Evolutionary conservation across 768 basidiomycete species (phyloP).

Genomic region (Termitomyces sp.): DNA sequence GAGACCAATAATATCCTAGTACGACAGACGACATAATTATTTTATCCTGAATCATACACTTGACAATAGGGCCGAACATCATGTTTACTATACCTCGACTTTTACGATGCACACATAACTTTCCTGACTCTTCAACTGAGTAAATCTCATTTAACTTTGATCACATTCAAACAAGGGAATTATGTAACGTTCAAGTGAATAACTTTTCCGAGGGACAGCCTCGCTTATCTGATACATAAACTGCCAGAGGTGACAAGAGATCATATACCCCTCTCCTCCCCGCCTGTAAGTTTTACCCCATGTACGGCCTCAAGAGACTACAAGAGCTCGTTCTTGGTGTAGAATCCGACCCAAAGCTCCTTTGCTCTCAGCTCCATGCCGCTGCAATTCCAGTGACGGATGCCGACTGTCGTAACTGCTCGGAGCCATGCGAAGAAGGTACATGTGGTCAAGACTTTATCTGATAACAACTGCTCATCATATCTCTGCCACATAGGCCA

Average conservation of each 20-base stretch:
- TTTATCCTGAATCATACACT: neutral
- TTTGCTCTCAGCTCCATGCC: conserved; percentile 47
- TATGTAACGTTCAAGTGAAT: neutral
- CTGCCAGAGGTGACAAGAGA: neutral
- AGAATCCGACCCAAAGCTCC: conserved; percentile 29
- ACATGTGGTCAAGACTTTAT: conserved; percentile 13
- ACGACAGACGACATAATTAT: neutral
- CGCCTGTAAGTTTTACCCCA: conserved; percentile 13
- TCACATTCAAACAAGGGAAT: neutral
- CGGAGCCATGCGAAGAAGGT: conserved; percentile 76
- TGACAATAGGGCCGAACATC: neutral
- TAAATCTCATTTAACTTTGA: no score
- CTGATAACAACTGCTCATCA: conserved; percentile 22
- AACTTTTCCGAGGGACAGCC: neutral
- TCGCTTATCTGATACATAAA: conserved; percentile 23
- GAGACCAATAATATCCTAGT: neutral
- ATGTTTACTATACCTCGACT: neutral
- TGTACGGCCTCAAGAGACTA: conserved; percentile 35
- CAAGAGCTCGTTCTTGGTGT: conserved; percentile 36
- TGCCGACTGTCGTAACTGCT: conserved; percentile 68
- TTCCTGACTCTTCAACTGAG: no score
- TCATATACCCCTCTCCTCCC: conserved; percentile 7
- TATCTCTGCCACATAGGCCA: conserved; percentile 42
- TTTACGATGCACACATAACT: neutral
- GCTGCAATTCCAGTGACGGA: conserved; percentile 59